Percentiles rank a stretch among this genome's conserved stretches.
Conservation (phyloP, 176 grass and related monocot genomes). For the Poa annua region DNA sequence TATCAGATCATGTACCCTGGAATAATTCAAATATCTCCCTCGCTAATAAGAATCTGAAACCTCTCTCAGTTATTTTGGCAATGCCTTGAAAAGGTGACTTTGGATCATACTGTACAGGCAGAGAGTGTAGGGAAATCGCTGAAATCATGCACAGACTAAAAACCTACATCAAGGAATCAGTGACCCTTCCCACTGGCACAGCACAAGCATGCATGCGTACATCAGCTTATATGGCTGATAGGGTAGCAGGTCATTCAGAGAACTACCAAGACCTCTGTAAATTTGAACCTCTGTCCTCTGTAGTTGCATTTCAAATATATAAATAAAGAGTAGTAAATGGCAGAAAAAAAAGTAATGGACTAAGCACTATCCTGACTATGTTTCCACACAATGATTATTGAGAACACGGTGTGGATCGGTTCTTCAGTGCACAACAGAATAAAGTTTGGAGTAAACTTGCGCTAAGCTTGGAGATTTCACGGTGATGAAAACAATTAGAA, state of each 20-base stretch:
- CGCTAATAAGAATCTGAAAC: too few relatives aligned
- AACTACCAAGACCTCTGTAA: conserved; percentile 89
- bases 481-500: neutral
- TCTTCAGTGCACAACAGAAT: neutral
- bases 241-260: conserved; percentile 52
- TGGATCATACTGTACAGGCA: conserved; percentile 29
- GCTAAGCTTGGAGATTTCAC: neutral
- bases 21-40: too few relatives aligned
- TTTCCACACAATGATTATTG: conserved; percentile 3
- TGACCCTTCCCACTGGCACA: conserved; percentile 74
- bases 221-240: conserved; percentile 7
- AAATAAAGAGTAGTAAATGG: neutral
- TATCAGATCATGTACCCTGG: too few relatives aligned
- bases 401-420: neutral
- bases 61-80: too few relatives aligned
- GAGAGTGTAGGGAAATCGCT: neutral
- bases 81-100: conserved; percentile 21
- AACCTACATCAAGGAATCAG: conserved; percentile 75
- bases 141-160: conserved; percentile 25
- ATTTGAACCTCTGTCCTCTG: conserved; percentile 76
- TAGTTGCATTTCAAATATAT: conserved; percentile 31
- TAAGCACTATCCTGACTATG: neutral
- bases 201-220: conserved; percentile 82
- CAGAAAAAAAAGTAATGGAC: conserved; percentile 24
- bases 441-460: neutral